Evolutionary conservation across 2,329 filamentous ascomycete genomes (phyloP).

Genomic region (Chaetomium strumarium): DNA sequence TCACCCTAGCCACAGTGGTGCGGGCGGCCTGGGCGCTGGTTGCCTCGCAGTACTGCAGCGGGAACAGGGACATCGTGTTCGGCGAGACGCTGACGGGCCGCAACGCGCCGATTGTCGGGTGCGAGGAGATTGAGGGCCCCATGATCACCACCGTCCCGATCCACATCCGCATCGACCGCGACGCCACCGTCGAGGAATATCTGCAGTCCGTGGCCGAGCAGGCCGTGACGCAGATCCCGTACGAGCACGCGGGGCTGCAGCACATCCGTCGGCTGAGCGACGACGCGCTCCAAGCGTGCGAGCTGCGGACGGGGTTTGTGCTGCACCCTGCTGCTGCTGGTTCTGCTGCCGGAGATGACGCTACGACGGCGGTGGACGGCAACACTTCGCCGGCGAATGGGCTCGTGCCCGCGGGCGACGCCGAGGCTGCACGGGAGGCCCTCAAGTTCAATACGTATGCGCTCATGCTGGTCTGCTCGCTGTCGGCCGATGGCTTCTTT

Average conservation of each 20-base stretch:
- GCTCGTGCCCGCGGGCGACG: conserved; percentile 50
- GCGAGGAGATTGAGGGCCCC: conserved; percentile 19
- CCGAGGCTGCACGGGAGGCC: conserved; percentile 53
- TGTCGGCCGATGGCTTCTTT: conserved; percentile 49
- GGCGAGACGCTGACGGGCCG: conserved; percentile 33
- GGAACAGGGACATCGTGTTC: conserved; percentile 48
- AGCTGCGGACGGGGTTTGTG: conserved; percentile 1
- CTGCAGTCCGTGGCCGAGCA: background rate
- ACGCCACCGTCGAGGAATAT: background rate
- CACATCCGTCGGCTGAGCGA: background rate
- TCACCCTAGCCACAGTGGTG: conserved; percentile 50
- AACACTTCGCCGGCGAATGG: conserved; percentile 41
- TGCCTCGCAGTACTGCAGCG: conserved; percentile 43
- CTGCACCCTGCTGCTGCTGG: background rate
- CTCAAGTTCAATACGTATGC: conserved; percentile 55
- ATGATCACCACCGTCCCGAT: conserved; percentile 22
- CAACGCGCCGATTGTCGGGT: conserved; percentile 13
- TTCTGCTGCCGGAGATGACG: background rate
- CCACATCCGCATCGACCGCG: conserved; percentile 8
- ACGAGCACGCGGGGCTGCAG: conserved; percentile 11
- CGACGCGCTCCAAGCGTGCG: conserved; percentile 1
- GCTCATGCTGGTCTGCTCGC: conserved; percentile 59
- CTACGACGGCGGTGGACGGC: conserved; percentile 13
- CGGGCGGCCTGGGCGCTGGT: conserved; percentile 55
- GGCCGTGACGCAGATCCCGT: conserved; percentile 3